phyloP scores from a whole-genome alignment of 2,329 filamentous ascomycete genomes.

The Aspergillus udagawae region DNA sequence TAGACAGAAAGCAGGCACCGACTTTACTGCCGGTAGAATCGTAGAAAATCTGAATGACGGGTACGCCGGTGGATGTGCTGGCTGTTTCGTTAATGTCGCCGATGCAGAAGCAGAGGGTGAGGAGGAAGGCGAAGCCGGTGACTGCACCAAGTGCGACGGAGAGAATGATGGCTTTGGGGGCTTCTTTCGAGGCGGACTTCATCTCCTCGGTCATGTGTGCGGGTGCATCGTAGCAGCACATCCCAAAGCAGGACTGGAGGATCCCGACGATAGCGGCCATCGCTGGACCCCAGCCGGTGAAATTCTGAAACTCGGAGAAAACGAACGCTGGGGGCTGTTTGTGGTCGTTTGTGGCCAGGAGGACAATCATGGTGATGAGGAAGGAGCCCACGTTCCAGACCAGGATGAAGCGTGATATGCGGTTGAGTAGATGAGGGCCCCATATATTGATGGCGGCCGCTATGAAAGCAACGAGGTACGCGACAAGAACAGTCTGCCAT shows the following conservation, averaged over 20 bases:
- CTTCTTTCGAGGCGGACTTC: conserved; percentile 18
- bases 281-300: conserved; percentile 48
- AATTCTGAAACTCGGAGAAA: conserved; percentile 53
- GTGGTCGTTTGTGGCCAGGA: conserved; percentile 52
- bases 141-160: conserved; percentile 44
- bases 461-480: conserved; percentile 47
- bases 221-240: conserved; percentile 49
- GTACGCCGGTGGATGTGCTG: conserved; percentile 45
- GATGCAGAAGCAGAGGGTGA: conserved; percentile 51
- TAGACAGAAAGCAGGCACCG: conserved; percentile 44
- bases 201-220: conserved; percentile 56
- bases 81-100: conserved; percentile 47
- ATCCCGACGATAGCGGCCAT: conserved; percentile 54
- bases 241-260: conserved; percentile 52
- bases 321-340: conserved; percentile 54
- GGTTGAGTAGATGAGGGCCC: conserved; percentile 49
- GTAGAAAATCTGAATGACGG: conserved; percentile 52
- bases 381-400: conserved; percentile 54
- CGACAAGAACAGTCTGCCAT: conserved; percentile 54
- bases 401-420: conserved; percentile 48
- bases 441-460: conserved; percentile 49
- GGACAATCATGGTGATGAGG: conserved; percentile 48
- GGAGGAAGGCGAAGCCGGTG: conserved; percentile 48
- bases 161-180: conserved; percentile 45
- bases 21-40: conserved; percentile 45